Evolutionary conservation across 768 basidiomycete species (phyloP).

Genomic region (Lactarius quietus): DNA sequence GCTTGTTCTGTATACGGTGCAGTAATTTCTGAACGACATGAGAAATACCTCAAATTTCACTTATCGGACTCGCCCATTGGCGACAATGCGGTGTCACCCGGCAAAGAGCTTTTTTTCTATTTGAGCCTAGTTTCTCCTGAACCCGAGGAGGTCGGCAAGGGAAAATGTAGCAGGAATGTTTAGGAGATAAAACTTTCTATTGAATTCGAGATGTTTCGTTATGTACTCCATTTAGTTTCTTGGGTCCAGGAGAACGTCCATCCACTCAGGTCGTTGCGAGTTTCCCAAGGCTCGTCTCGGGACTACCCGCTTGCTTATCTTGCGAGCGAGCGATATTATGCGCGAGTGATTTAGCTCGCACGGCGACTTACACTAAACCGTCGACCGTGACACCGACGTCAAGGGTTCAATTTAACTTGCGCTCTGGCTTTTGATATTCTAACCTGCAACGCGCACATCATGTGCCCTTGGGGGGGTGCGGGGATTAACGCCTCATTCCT

Average conservation of each 20-base stretch:
- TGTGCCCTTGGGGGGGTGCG: constrained; percentile 5
- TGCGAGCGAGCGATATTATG: too few relatives aligned
- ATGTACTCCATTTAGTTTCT: neutral
- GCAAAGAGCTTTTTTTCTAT: neutral
- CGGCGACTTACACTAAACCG: neutral
- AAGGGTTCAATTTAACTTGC: neutral
- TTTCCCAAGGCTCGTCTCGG: neutral
- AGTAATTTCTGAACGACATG: neutral
- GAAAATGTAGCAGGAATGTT: neutral
- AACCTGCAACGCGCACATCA: neutral
- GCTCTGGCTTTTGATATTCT: neutral
- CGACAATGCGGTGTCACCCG: neutral
- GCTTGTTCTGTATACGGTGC: too few relatives aligned
- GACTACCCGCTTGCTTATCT: neutral
- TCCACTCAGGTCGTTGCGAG: neutral
- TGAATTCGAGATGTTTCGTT: neutral
- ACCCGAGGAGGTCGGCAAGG: neutral
- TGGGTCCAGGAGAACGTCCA: neutral
- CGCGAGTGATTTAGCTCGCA: neutral
- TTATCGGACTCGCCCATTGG: neutral
- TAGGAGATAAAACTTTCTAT: neutral
- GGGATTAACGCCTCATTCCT: constrained; percentile 18
- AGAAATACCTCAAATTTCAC: neutral
- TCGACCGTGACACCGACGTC: neutral
- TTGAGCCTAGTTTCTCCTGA: neutral